Percentiles rank a stretch among this genome's conserved stretches.
These are phyloP conservation scores for Mucor velutinosus DNA, from an alignment of 371 early-diverging fungal species.

Conservation along the genomic window DNA sequence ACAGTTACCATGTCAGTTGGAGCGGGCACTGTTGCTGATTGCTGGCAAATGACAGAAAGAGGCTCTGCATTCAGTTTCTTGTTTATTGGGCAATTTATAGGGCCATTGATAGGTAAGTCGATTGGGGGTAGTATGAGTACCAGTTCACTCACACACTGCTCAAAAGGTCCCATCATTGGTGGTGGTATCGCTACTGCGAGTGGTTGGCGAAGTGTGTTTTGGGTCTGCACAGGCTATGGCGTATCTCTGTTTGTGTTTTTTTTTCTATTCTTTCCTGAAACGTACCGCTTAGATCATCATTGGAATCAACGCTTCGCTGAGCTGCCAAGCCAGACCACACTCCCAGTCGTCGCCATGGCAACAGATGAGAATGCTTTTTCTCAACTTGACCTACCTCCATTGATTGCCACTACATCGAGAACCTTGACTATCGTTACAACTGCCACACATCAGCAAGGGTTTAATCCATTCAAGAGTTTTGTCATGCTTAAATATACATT, in stretches of 20 bases:
- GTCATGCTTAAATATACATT: constrained; percentile 7
- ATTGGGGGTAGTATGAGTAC: neutral
- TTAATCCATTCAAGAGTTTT: constrained; percentile 33
- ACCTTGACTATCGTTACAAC: neutral
- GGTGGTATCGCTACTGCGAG: constrained; percentile 38
- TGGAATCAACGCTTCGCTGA: constrained; percentile 15
- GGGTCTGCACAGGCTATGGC: constrained; percentile 66
- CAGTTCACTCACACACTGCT: neutral
- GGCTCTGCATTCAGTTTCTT: constrained; percentile 49
- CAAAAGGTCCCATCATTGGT: constrained; percentile 43
- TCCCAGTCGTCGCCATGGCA: neutral
- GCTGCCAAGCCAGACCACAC: constrained; percentile 1
- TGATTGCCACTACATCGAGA: neutral
- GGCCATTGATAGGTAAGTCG: constrained; percentile 48
- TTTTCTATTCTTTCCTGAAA: constrained; percentile 71
- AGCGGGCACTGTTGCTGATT: constrained; percentile 45
- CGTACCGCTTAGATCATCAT: constrained; percentile 53
- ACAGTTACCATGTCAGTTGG: constrained; percentile 46
- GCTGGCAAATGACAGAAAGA: constrained; percentile 41
- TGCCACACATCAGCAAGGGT: neutral
- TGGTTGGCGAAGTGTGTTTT: constrained; percentile 71
- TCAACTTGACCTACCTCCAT: neutral
- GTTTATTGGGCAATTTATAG: constrained; percentile 61
- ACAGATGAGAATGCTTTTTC: neutral
- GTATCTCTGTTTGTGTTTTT: constrained; percentile 54